Evolutionary conservation across 2,329 filamentous ascomycete species (phyloP), one percentile per base, ranked within the genome.

Genomic region (Penicillium sp.): DNA sequence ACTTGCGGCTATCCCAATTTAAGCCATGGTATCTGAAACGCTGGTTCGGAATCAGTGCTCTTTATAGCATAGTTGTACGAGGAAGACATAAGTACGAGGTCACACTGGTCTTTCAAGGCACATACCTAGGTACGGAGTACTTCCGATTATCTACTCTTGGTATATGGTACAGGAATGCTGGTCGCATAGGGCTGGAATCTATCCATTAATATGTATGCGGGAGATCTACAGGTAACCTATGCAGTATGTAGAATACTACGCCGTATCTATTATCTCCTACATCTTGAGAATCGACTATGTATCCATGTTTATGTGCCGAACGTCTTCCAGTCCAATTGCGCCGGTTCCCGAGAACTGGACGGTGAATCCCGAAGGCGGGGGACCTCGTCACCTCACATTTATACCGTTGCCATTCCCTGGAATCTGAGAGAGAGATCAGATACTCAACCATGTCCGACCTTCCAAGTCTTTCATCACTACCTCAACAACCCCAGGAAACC

Each of bases 381-480:
- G 20, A 20, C 28, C 31, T 39, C 24, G 35, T 38, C 40, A 52
- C 43, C 44, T 44, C 24, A 43, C 43, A 33, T 49, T 54, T 40
- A 49, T 13, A 35, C 12, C 29, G 40, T 37, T 13, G 27, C 31
- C 41, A 9, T 33, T 40, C 27, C 44, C 15, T 35, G 12, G 12
- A 39, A 6, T 20, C 32, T 48, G 23, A 15, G 37, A 13, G 15
- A 18, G 15, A 18, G 15, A 18, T 18, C 15, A 18, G 15, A 18
- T 18, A 13, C 42, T 42, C 27, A 9, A 50, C 27, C 43, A 67
- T 65, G 63, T 43, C 59, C 42, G 47, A 50, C 25, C 77, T 93
- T 6, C 87, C 87, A 10, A 66, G 77, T 25, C 75, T 85, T 60
- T 66, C 74, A 40, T 71, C 73, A 12, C 73, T 95, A 33, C 73